Conservation (phyloP, 257 asterid species). For the Mitragyna speciosa region DNA sequence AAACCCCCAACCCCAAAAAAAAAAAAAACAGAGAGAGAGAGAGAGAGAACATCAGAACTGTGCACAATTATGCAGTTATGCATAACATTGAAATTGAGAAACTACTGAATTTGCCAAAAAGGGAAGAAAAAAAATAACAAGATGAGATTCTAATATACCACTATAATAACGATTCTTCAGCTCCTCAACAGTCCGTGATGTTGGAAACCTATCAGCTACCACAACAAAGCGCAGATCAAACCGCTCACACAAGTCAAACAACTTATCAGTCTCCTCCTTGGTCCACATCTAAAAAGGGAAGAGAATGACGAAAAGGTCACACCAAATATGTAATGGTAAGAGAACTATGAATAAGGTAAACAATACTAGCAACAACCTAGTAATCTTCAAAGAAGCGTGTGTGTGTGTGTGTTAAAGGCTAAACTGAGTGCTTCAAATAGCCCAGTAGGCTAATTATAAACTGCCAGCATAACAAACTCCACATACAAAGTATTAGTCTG, state of each 20-base stretch:
- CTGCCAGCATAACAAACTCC: neutral
- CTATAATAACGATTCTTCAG: conserved; percentile 81
- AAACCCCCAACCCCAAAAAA: neutral
- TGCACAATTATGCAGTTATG: neutral
- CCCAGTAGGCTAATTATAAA: neutral
- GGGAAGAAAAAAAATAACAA: conserved; percentile 2
- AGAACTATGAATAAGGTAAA: neutral
- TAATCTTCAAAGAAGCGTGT: too few relatives aligned
- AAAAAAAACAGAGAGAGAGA: too few relatives aligned
- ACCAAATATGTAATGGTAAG: neutral
- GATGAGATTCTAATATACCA: conserved; percentile 44
- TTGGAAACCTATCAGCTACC: conserved; percentile 86
- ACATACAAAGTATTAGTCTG: too few relatives aligned
- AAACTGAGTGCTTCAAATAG: neutral
- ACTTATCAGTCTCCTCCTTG: conserved; percentile 87
- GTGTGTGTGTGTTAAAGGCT: too few relatives aligned
- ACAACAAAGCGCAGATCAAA: conserved; percentile 89
- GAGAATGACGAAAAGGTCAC: conserved; percentile 17
- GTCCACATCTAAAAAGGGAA: conserved; percentile 69
- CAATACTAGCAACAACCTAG: neutral
- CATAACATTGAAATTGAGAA: neutral
- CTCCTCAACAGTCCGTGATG: conserved; percentile 84
- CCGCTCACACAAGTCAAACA: conserved; percentile 85
- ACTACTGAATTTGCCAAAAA: conserved; percentile 5
- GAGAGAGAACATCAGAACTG: neutral